Conservation (phyloP, 441 rosid genomes). For the Croton setiger region DNA sequence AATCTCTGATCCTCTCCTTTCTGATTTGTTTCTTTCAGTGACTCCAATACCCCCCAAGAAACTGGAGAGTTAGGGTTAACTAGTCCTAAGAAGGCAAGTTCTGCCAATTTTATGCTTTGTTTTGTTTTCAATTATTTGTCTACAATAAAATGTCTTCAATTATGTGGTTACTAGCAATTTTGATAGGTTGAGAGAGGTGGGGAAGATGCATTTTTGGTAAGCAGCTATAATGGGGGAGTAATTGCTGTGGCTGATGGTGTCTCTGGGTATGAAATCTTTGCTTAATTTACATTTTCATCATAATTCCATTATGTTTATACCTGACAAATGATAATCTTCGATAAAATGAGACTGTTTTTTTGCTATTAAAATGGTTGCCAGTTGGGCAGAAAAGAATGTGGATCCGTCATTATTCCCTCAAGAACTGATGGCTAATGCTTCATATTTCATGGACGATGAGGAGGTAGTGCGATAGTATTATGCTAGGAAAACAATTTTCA, state of each 20-base stretch:
- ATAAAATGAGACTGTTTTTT: constrained; percentile 2
- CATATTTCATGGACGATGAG: constrained; percentile 48
- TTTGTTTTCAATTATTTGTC: neutral
- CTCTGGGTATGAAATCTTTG: constrained; percentile 50
- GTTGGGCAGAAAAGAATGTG: constrained; percentile 92
- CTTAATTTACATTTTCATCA: neutral
- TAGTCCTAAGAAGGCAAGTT: constrained; percentile 67
- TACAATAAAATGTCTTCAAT: neutral
- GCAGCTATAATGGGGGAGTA: constrained; percentile 71
- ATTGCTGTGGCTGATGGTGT: constrained; percentile 95
- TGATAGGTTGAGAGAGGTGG: constrained; percentile 81
- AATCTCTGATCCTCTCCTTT: no score
- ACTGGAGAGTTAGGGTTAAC: no score
- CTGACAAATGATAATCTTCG: neutral
- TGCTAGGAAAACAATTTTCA: neutral
- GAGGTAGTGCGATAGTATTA: constrained; percentile 37
- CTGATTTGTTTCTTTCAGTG: no score
- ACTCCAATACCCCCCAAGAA: no score
- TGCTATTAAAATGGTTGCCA: constrained; percentile 24
- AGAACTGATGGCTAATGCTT: constrained; percentile 76
- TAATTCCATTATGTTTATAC: neutral
- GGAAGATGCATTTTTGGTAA: constrained; percentile 83
- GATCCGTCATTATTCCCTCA: constrained; percentile 86
- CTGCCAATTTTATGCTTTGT: neutral
- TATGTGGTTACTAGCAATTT: neutral